Conservation (phyloP, 228 moss, liverwort and hornwort genomes). For the Sphagnum magellanicum region DNA sequence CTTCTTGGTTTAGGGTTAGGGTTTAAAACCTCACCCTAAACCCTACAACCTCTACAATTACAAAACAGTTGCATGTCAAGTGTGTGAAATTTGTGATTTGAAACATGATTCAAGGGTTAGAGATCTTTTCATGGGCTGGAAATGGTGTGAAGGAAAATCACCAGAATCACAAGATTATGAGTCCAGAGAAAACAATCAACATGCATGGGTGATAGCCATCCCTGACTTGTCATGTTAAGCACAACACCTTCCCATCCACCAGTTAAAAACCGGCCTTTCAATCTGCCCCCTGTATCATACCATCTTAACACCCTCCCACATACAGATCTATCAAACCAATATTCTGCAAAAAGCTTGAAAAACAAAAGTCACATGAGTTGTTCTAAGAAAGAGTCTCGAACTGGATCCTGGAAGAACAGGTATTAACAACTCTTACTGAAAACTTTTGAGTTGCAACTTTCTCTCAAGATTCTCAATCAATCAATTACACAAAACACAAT, state of each 20-base stretch:
- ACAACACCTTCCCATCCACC: constrained; percentile 70
- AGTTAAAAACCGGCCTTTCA: constrained; percentile 57
- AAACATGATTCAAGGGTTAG: no score
- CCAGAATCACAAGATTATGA: constrained; percentile 80
- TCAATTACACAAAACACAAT: neutral
- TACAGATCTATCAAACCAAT: no score
- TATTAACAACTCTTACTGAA: no score
- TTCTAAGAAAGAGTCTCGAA: no score
- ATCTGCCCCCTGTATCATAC: constrained; percentile 71
- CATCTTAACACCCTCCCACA: constrained; percentile 38
- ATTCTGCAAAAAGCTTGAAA: no score
- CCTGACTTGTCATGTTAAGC: constrained; percentile 89
- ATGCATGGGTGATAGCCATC: constrained; percentile 59
- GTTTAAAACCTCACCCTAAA: no score
- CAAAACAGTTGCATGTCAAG: neutral
- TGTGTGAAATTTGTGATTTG: neutral
- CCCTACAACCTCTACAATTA: neutral
- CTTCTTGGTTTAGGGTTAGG: no score
- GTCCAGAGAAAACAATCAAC: constrained; percentile 81
- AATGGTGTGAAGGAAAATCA: constrained; percentile 14
- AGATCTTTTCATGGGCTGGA: no score
- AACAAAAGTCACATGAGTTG: no score
- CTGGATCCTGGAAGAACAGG: neutral
- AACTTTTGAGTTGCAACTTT: neutral
- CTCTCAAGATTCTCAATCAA: no score